Conservation (phyloP, 148 eudicot genomes). For the Nyssa sinensis region DNA sequence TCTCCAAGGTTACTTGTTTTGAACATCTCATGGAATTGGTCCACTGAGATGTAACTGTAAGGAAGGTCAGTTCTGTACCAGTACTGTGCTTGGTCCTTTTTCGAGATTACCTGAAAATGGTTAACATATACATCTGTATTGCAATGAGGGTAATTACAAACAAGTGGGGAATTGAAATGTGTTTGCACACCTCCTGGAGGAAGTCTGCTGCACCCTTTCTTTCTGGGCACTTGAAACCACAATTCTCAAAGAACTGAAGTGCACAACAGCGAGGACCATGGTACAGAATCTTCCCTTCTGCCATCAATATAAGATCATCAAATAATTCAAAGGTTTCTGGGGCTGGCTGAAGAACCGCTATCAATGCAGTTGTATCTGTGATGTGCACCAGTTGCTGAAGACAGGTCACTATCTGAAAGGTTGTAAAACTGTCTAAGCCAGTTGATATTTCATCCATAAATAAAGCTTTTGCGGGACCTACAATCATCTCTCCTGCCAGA, state of each 20-base stretch:
- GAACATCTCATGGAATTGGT: slow-evolving; percentile 40
- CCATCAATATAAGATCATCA: slow-evolving; percentile 65
- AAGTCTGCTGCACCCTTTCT: slow-evolving; percentile 77
- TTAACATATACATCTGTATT: neutral
- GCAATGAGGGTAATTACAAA: neutral
- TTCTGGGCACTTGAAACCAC: slow-evolving; percentile 65
- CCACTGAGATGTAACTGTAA: slow-evolving; percentile 46
- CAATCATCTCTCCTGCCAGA: slow-evolving; percentile 66
- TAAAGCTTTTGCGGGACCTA: slow-evolving; percentile 67
- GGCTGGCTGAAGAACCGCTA: slow-evolving; percentile 73
- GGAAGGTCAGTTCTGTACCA: slow-evolving; percentile 43
- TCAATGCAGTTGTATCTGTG: slow-evolving; percentile 56
- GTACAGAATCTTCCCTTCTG: slow-evolving; percentile 63
- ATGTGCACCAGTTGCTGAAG: slow-evolving; percentile 66
- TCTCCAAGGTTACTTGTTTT: slow-evolving; percentile 43
- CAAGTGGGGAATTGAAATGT: neutral
- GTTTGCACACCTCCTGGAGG: slow-evolving; percentile 58
- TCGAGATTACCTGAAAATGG: slow-evolving; percentile 52
- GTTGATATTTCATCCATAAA: slow-evolving; percentile 81
- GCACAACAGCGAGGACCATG: slow-evolving; percentile 53
- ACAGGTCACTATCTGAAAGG: slow-evolving; percentile 62
- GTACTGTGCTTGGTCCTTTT: slow-evolving; percentile 63
- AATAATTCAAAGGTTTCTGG: slow-evolving; percentile 74
- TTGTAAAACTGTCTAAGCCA: slow-evolving; percentile 78
- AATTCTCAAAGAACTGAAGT: slow-evolving; percentile 46